Percentiles rank a stretch among this genome's conserved stretches.
phyloP scores from a whole-genome alignment of 106 monocot species.

The Dendrobium catenatum region DNA sequence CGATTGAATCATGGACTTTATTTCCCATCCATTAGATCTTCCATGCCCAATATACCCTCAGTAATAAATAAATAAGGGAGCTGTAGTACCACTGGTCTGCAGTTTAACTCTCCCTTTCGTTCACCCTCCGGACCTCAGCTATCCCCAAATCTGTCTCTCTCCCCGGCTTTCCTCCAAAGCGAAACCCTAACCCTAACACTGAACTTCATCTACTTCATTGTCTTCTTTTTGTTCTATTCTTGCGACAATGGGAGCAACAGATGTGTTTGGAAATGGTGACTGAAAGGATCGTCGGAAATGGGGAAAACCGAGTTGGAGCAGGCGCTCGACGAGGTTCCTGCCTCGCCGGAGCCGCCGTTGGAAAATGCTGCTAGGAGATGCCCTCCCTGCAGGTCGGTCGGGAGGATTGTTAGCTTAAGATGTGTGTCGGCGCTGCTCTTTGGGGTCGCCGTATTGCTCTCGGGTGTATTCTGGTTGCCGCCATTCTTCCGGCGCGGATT shows the following conservation, averaged over 20 bases:
- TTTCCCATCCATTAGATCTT: no score
- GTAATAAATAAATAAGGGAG: not conserved
- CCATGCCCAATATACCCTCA: no score
- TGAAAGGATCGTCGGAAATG: conserved; percentile 21
- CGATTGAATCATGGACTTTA: no score
- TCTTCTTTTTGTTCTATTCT: not conserved
- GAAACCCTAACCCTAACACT: conserved; percentile 20
- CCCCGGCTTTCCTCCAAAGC: not conserved
- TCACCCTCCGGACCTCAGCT: not conserved
- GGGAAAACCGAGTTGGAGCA: conserved; percentile 50
- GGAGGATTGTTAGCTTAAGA: conserved; percentile 21
- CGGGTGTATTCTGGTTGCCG: conserved; percentile 68
- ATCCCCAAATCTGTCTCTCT: not conserved
- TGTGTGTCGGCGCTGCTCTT: conserved; percentile 40
- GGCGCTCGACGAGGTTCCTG: not conserved
- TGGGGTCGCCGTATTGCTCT: conserved; percentile 50
- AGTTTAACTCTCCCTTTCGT: conserved; percentile 8
- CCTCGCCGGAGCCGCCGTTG: conserved; percentile 4
- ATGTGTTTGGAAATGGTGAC: conserved; percentile 2
- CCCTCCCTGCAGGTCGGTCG: conserved; percentile 36
- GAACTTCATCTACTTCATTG: not conserved
- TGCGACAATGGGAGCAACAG: not conserved
- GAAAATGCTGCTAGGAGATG: conserved; percentile 10
- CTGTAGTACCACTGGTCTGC: not conserved
- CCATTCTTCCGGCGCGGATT: conserved; percentile 31